Conservation (phyloP, 164 flowering plant genomes). For the Dillenia turbinata region DNA sequence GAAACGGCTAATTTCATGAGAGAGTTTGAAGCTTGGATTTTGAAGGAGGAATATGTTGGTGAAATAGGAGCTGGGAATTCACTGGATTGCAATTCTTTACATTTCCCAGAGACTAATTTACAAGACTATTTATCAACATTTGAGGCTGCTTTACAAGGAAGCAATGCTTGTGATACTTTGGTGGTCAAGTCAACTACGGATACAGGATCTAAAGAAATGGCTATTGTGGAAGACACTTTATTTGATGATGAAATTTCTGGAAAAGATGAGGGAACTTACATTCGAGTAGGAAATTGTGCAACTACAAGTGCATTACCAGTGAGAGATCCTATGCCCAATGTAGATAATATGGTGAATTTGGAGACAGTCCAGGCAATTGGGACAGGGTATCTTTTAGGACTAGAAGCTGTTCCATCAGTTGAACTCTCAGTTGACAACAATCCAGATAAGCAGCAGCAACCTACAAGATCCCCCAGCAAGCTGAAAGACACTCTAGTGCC, state of each 20-base stretch:
- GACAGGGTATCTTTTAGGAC: constrained; percentile 1
- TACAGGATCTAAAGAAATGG: not conserved
- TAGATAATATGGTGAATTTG: not conserved
- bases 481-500: constrained; percentile 1
- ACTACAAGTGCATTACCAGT: too few species aligned
- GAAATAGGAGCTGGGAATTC: too few species aligned
- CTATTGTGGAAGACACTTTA: not conserved
- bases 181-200: not conserved
- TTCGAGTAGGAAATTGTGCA: not conserved
- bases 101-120: too few species aligned
- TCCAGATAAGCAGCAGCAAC: constrained; percentile 3
- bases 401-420: constrained; percentile 8
- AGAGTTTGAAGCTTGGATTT: too few species aligned
- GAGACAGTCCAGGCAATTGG: constrained; percentile 7
- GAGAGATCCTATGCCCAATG: too few species aligned
- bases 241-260: constrained; percentile 2
- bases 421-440: not conserved
- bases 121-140: constrained; percentile 2
- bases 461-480: constrained; percentile 9
- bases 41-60: too few species aligned
- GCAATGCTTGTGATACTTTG: too few species aligned
- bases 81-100: too few species aligned
- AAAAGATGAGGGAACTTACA: constrained; percentile 3
- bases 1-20: too few species aligned
- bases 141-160: not conserved